Conservation (phyloP, 1,139 yeast genomes). For the Blastobotrys ciferrii region DNA sequence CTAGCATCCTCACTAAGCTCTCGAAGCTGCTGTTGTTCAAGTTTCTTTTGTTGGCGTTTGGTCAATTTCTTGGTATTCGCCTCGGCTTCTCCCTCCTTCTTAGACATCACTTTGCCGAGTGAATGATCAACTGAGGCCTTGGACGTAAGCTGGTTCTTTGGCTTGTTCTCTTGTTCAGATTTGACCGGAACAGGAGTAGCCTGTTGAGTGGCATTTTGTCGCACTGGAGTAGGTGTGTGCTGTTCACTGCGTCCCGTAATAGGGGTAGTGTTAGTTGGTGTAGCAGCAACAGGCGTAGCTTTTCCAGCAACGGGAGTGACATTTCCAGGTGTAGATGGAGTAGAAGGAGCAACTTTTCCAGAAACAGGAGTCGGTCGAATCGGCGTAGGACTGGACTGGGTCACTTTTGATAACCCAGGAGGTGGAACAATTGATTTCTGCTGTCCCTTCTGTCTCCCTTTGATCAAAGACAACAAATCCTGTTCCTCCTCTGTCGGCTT, state of each 20-base stretch:
- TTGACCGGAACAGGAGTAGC: neutral
- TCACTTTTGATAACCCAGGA: neutral
- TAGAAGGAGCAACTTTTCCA: neutral
- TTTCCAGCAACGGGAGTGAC: no score
- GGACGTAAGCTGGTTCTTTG: neutral
- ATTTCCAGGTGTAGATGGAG: no score
- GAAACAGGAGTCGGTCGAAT: neutral
- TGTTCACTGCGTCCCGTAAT: neutral
- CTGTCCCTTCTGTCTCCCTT: neutral
- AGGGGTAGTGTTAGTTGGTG: neutral
- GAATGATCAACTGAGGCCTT: conserved; percentile 1
- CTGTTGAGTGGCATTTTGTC: neutral
- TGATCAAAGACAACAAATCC: conserved; percentile 16
- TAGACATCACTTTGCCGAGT: conserved; percentile 2
- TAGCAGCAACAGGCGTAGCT: neutral
- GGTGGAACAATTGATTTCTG: neutral
- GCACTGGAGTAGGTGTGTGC: neutral
- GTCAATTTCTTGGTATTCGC: conserved; percentile 15
- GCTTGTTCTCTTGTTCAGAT: neutral
- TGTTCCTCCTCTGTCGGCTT: conserved; percentile 15
- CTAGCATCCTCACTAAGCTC: conserved; percentile 19
- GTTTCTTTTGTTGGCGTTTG: conserved; percentile 24
- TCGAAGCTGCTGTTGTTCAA: conserved; percentile 21
- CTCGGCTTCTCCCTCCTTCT: conserved; percentile 1
- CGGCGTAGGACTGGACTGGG: neutral